phyloP scores from a whole-genome alignment of 2,329 filamentous ascomycete genomes.

The Stagonosporopsis chrysanthemi region DNA sequence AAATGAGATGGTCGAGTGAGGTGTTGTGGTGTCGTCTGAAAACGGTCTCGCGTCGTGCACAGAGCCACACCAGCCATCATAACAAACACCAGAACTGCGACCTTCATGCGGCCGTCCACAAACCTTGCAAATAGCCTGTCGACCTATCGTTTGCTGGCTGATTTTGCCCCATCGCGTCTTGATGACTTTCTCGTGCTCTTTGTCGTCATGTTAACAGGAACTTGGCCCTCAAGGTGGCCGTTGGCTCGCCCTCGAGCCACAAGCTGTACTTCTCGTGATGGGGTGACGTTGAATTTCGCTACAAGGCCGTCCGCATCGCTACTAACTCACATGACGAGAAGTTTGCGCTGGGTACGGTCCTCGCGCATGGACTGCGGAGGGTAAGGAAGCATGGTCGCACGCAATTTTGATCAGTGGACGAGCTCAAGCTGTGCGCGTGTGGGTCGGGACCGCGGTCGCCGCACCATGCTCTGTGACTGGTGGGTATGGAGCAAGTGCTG shows the following conservation, averaged over 20 bases:
- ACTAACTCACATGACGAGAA: constrained; percentile 50
- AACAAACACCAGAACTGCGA: constrained; percentile 45
- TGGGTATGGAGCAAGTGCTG: constrained; percentile 28
- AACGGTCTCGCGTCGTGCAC: constrained; percentile 40
- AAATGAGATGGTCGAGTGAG: constrained; percentile 23
- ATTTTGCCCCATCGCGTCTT: constrained; percentile 29
- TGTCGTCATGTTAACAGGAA: constrained; percentile 28
- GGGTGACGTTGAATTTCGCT: constrained; percentile 52
- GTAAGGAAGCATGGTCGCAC: constrained; percentile 43
- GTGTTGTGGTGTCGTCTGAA: constrained; percentile 40
- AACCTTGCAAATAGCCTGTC: constrained; percentile 42
- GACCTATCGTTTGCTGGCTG: constrained; percentile 40
- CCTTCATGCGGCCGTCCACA: constrained; percentile 39
- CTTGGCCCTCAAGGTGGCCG: constrained; percentile 29
- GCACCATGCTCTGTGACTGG: constrained; percentile 32
- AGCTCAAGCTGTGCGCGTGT: constrained; percentile 46
- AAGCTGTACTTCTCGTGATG: constrained; percentile 25
- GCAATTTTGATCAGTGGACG: constrained; percentile 51
- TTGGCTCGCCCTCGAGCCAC: constrained; percentile 15
- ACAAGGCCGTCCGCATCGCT: constrained; percentile 46
- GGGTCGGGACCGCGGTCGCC: constrained; percentile 43
- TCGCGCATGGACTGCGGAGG: constrained; percentile 44
- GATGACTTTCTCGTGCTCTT: constrained; percentile 27
- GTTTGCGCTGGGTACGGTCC: constrained; percentile 50
- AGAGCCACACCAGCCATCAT: constrained; percentile 42